These are phyloP conservation scores for Trametes punicea DNA, from an alignment of 768 basidiomycete species.

Conservation along the genomic window DNA sequence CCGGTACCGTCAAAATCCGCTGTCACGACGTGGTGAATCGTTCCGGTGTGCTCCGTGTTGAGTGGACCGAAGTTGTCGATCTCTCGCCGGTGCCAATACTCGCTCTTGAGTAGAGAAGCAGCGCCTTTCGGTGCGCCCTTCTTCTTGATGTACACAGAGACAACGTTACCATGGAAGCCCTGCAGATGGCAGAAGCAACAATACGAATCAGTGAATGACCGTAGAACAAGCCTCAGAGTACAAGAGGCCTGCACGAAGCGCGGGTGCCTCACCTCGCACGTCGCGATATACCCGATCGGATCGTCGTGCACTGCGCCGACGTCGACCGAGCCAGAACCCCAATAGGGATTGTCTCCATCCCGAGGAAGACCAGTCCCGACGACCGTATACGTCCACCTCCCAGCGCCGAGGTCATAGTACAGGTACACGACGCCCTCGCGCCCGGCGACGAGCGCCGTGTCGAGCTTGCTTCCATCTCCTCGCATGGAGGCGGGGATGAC, in stretches of 20 bases:
- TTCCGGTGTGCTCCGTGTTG: slow-evolving; percentile 22
- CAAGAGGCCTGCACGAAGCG: background rate
- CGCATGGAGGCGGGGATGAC: background rate
- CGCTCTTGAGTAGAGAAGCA: background rate
- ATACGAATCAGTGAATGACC: no score
- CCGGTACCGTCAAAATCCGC: slow-evolving; percentile 13
- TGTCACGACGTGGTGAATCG: slow-evolving; percentile 25
- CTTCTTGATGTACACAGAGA: slow-evolving; percentile 24
- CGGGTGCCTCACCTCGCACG: slow-evolving; percentile 17
- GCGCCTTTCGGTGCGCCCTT: slow-evolving; percentile 8
- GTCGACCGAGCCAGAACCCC: slow-evolving; percentile 20
- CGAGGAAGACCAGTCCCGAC: slow-evolving; percentile 15
- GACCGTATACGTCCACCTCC: slow-evolving; percentile 10
- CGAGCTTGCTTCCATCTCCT: background rate
- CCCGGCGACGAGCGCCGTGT: slow-evolving; percentile 22
- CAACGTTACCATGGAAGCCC: slow-evolving; percentile 24
- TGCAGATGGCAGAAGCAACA: background rate
- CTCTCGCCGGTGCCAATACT: slow-evolving; percentile 23
- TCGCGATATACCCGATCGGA: slow-evolving; percentile 22
- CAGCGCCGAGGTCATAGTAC: slow-evolving; percentile 3
- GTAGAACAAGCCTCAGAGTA: background rate
- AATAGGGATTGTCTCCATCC: background rate
- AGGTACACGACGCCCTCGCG: slow-evolving; percentile 19
- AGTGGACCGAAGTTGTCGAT: slow-evolving; percentile 26
- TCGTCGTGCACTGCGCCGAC: slow-evolving; percentile 18